Percentiles rank a stretch among this genome's conserved stretches.
These are phyloP conservation scores for Tulasnella sp. DNA, from an alignment of 768 basidiomycete species.

Conservation along the genomic window DNA sequence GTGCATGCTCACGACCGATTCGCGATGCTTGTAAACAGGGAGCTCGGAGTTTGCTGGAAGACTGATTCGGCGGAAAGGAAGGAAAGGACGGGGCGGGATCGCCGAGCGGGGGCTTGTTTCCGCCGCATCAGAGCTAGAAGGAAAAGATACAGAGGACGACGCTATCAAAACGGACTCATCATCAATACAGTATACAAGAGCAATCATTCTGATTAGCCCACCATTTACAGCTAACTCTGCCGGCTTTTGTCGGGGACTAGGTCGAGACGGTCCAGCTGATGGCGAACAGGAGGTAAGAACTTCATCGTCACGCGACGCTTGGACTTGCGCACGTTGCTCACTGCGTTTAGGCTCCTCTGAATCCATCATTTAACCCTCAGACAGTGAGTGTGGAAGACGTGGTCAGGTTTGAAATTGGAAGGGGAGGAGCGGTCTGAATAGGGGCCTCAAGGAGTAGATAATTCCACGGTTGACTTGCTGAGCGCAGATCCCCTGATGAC, in stretches of 20 bases:
- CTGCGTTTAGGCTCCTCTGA: neutral
- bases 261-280: neutral
- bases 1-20: slow-evolving; percentile 65
- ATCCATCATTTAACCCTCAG: neutral
- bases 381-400: neutral
- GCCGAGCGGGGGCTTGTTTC: neutral
- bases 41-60: slow-evolving; percentile 42
- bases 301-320: neutral
- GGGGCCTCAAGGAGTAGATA: neutral
- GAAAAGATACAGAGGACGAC: neutral
- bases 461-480: neutral
- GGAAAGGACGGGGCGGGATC: slow-evolving; percentile 23
- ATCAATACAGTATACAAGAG: neutral
- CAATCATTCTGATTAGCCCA: neutral
- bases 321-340: neutral
- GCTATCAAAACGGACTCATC: neutral
- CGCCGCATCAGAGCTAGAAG: neutral
- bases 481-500: no score
- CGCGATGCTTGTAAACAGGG: slow-evolving; percentile 43
- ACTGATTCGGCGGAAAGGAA: slow-evolving; percentile 48
- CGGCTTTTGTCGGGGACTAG: neutral
- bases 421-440: neutral
- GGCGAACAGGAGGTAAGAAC: neutral
- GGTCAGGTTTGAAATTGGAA: neutral
- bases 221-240: neutral